A percentile compares a stretch with the other conserved stretches of the same genome.
phyloP scores from a whole-genome alignment of 2,329 filamentous ascomycete genomes.

The Camillea tinctor region DNA sequence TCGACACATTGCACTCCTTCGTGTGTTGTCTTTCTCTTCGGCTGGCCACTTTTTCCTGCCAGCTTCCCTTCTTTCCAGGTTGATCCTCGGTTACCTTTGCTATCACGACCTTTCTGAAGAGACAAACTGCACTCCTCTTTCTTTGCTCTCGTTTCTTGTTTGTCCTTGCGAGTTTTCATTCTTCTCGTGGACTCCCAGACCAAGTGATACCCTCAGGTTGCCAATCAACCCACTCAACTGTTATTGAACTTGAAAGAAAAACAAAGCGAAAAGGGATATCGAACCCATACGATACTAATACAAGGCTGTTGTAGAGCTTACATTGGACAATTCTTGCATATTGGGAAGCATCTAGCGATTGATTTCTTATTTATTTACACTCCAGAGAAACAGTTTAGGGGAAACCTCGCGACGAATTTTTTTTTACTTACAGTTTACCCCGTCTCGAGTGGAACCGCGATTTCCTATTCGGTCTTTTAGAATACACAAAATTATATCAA shows the following conservation, averaged over 20 bases:
- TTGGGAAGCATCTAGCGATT: slow-evolving; percentile 21
- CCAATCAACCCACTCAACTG: slow-evolving; percentile 4
- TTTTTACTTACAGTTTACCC: not conserved
- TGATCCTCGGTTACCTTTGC: slow-evolving; percentile 54
- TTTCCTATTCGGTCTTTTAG: slow-evolving; percentile 15
- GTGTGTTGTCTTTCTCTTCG: slow-evolving; percentile 18
- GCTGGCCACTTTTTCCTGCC: slow-evolving; percentile 30
- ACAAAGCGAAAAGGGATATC: not conserved
- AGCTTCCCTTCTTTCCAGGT: slow-evolving; percentile 51
- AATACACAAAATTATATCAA: slow-evolving; percentile 13
- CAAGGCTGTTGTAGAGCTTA: slow-evolving; percentile 1
- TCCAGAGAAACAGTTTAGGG: slow-evolving; percentile 7
- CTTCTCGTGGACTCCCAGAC: not conserved
- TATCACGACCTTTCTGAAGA: slow-evolving; percentile 22
- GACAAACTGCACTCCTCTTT: slow-evolving; percentile 6
- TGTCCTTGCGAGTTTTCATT: slow-evolving; percentile 7
- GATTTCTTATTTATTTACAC: slow-evolving; percentile 11
- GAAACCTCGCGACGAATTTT: slow-evolving; percentile 7
- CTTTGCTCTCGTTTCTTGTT: slow-evolving; percentile 20
- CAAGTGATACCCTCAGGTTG: not conserved
- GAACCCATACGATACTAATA: slow-evolving; percentile 16
- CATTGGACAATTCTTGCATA: slow-evolving; percentile 13
- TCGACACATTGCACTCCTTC: slow-evolving; percentile 7
- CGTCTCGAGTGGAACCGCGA: slow-evolving; percentile 12
- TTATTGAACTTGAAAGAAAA: slow-evolving; percentile 4